These are phyloP conservation scores for Babesia divergens DNA, from an alignment of 169 alveolate species.

Conservation along the genomic window DNA sequence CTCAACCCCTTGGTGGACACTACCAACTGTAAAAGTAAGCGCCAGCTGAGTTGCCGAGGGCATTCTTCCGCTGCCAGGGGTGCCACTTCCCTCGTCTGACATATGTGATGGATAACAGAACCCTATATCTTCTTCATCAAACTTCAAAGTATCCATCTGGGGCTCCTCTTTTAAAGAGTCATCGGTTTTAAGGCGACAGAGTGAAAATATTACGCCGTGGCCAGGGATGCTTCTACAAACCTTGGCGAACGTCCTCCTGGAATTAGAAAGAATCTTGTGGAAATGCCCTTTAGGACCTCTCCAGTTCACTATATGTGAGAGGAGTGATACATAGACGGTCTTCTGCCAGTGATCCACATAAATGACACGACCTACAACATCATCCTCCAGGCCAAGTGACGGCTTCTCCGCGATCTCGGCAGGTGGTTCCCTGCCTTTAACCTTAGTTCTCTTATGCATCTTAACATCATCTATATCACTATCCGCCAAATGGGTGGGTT, in stretches of 20 bases:
- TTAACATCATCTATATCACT: neutral
- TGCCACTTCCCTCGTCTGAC: neutral
- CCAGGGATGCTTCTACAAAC: constrained; percentile 37
- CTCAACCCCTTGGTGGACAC: constrained; percentile 33
- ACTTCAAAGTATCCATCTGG: neutral
- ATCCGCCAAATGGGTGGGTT: neutral
- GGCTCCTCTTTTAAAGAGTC: neutral
- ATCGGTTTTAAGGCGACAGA: neutral
- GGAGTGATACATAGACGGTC: constrained; percentile 38
- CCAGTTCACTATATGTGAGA: constrained; percentile 42
- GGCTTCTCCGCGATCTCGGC: neutral
- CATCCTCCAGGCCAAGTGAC: constrained; percentile 21
- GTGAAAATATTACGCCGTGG: constrained; percentile 34
- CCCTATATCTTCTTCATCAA: neutral
- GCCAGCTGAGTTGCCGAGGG: constrained; percentile 6
- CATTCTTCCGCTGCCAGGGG: neutral
- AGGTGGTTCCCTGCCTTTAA: no score
- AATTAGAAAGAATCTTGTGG: neutral
- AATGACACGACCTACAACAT: constrained; percentile 30
- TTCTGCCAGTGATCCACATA: constrained; percentile 45
- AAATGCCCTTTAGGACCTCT: constrained; percentile 56
- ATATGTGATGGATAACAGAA: constrained; percentile 10
- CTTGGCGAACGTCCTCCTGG: constrained; percentile 32
- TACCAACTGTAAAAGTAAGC: neutral
- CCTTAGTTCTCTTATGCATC: neutral